A percentile compares a stretch with the other conserved stretches of the same genome.
Evolutionary conservation across 768 basidiomycete species (phyloP).

Genomic region (Mycena rebaudengoi): DNA sequence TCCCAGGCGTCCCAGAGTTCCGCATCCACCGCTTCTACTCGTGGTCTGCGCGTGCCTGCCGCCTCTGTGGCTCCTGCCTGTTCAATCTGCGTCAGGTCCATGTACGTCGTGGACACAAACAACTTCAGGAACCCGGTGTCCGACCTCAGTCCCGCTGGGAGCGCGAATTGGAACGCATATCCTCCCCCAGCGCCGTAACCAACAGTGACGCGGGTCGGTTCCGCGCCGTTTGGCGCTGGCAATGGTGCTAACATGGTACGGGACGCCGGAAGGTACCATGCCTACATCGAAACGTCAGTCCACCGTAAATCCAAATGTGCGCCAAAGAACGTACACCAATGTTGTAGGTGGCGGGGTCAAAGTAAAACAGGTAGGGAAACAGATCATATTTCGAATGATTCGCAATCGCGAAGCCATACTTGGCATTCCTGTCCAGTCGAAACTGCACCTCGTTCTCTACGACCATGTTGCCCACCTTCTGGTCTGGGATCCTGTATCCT

Average conservation of each 20-base stretch:
- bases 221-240: not conserved
- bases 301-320: not conserved
- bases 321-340: conserved; percentile 14
- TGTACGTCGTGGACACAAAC: conserved; percentile 54
- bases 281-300: not conserved
- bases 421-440: not conserved
- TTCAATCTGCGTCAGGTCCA: conserved; percentile 52
- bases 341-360: conserved; percentile 24
- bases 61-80: conserved; percentile 33
- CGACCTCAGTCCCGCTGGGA: conserved; percentile 37
- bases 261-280: conserved; percentile 18
- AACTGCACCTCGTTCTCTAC: conserved; percentile 8
- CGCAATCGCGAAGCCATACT: conserved; percentile 25
- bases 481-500: conserved; percentile 16
- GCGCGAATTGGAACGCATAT: conserved; percentile 36
- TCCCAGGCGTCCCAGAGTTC: conserved; percentile 14
- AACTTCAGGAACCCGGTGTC: conserved; percentile 57
- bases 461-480: conserved; percentile 12
- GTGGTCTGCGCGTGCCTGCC: not conserved
- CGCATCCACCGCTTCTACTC: not conserved
- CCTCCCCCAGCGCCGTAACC: conserved; percentile 19
- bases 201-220: conserved; percentile 15
- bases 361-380: conserved; percentile 26
- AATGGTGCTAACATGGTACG: conserved; percentile 4
- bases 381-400: conserved; percentile 20